These are phyloP conservation scores for Tuber aestivum DNA, from an alignment of 495 filamentous ascomycete genomes.

Conservation along the genomic window DNA sequence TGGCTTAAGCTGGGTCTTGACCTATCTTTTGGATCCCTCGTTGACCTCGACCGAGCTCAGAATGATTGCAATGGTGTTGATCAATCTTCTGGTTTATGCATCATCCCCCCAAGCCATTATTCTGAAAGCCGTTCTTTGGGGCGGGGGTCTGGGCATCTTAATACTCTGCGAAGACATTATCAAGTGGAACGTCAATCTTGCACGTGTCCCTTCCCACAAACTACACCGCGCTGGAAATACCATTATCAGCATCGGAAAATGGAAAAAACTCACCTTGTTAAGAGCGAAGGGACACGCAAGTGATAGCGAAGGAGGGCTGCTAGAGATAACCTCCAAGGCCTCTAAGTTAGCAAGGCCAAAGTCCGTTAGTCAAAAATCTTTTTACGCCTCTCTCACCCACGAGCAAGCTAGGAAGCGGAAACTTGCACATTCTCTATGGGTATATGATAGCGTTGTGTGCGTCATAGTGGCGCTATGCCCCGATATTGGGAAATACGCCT, in stretches of 20 bases:
- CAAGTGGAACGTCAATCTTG: constrained; percentile 75
- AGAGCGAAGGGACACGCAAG: constrained; percentile 24
- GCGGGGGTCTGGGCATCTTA: constrained; percentile 73
- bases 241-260: constrained; percentile 27
- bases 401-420: constrained; percentile 68
- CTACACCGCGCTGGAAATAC: constrained; percentile 55
- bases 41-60: constrained; percentile 81
- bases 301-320: constrained; percentile 37
- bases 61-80: constrained; percentile 70
- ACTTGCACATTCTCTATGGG: constrained; percentile 74
- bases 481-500: constrained; percentile 60
- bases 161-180: constrained; percentile 67
- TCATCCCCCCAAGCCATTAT: constrained; percentile 78
- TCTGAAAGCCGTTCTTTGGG: constrained; percentile 75
- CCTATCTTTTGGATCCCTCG: constrained; percentile 82
- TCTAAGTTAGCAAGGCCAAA: constrained; percentile 13
- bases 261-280: constrained; percentile 28
- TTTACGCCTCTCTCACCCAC: constrained; percentile 62
- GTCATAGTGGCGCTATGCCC: constrained; percentile 63
- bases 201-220: constrained; percentile 84
- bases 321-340: constrained; percentile 1
- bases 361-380: constrained; percentile 11
- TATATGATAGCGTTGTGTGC: constrained; percentile 59
- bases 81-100: constrained; percentile 74
- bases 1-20: constrained; percentile 54